These are phyloP conservation scores for Cyclostephanos tholiformis DNA, from an alignment of 108 stramenopile species.

Conservation along the genomic window DNA sequence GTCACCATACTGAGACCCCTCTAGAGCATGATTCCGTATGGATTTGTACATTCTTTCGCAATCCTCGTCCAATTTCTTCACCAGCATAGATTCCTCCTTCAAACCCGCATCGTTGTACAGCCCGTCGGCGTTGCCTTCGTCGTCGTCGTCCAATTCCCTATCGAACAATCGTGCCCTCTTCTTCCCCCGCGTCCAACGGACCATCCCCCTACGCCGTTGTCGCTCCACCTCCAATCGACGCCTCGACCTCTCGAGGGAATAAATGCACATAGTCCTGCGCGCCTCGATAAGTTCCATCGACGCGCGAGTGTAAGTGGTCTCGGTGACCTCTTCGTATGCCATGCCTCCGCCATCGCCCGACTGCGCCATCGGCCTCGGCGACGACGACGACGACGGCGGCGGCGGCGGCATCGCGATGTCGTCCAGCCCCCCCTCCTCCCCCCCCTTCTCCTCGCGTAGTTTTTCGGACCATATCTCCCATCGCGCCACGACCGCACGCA, in stretches of 20 bases:
- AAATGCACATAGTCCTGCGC: slow-evolving; percentile 67
- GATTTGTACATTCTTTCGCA: slow-evolving; percentile 62
- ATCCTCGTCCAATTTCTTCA: slow-evolving; percentile 58
- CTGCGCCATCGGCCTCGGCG: no score
- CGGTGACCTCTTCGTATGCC: slow-evolving; percentile 29
- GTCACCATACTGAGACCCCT: slow-evolving; percentile 88
- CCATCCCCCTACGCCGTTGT: slow-evolving; percentile 56
- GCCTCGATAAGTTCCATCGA: slow-evolving; percentile 77
- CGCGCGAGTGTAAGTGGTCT: slow-evolving; percentile 91
- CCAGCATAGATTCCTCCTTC: slow-evolving; percentile 33
- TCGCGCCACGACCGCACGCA: slow-evolving; percentile 73
- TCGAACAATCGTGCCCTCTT: slow-evolving; percentile 49
- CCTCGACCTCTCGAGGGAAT: slow-evolving; percentile 72
- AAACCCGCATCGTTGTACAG: slow-evolving; percentile 31
- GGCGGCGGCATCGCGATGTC: not conserved
- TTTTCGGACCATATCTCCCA: slow-evolving; percentile 59
- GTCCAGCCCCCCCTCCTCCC: slow-evolving; percentile 28
- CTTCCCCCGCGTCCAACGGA: slow-evolving; percentile 52
- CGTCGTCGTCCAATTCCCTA: slow-evolving; percentile 41
- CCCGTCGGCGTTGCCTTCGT: slow-evolving; percentile 24
- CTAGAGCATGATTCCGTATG: slow-evolving; percentile 63
- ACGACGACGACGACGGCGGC: not conserved
- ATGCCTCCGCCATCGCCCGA: no score
- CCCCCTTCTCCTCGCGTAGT: slow-evolving; percentile 8
- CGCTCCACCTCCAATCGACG: slow-evolving; percentile 75